Evolutionary conservation across 257 asterid species (phyloP).

Genomic region (Phtheirospermum japonicum): DNA sequence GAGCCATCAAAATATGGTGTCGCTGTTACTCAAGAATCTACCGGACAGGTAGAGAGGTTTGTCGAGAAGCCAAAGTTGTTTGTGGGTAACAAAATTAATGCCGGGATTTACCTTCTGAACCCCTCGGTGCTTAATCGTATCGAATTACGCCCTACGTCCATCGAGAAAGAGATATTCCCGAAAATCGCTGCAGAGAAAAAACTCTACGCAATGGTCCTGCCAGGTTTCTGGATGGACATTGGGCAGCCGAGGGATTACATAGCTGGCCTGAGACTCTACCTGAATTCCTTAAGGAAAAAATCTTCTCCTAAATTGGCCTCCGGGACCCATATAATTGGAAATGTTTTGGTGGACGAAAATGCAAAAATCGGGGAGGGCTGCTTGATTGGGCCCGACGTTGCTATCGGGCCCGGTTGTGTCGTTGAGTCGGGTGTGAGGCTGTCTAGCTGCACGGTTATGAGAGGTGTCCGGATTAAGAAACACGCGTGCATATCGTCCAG

Average conservation of each 20-base stretch:
- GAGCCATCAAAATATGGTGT: slow-evolving; percentile 95
- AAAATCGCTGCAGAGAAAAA: slow-evolving; percentile 63
- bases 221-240: slow-evolving; percentile 98
- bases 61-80: slow-evolving; percentile 93
- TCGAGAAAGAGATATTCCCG: slow-evolving; percentile 92
- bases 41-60: slow-evolving; percentile 83
- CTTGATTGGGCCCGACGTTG: slow-evolving; percentile 88
- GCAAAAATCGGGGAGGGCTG: slow-evolving; percentile 96
- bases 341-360: slow-evolving; percentile 74
- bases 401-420: slow-evolving; percentile 83
- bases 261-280: slow-evolving; percentile 73
- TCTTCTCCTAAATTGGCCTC: slow-evolving; percentile 63
- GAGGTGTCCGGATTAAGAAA: slow-evolving; percentile 85
- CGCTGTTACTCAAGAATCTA: slow-evolving; percentile 69
- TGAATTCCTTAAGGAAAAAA: slow-evolving; percentile 70
- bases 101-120: slow-evolving; percentile 85
- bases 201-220: slow-evolving; percentile 84
- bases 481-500: slow-evolving; percentile 82
- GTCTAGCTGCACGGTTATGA: slow-evolving; percentile 86
- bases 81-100: slow-evolving; percentile 95
- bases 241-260: slow-evolving; percentile 95
- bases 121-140: slow-evolving; percentile 88
- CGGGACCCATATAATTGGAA: slow-evolving; percentile 72
- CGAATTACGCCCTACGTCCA: slow-evolving; percentile 86
- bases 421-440: slow-evolving; percentile 91